Conservation (phyloP, 352 stramenopile genomes). For the Phytophthora kernoviae region DNA sequence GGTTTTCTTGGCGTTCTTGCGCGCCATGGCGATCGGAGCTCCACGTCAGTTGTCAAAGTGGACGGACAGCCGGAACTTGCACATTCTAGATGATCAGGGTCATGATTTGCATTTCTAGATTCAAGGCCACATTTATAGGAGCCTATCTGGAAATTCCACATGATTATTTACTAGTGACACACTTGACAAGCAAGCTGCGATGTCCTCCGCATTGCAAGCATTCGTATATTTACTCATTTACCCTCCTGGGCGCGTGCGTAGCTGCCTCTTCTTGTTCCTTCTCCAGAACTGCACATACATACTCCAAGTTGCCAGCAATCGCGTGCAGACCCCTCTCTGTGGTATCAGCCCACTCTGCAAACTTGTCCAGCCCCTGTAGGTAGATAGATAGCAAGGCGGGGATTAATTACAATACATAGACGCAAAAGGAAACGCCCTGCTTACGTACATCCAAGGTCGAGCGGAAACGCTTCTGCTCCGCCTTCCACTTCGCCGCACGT, state of each 20-base stretch:
- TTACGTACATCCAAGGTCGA: constrained; percentile 36
- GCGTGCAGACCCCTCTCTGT: constrained; percentile 54
- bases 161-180: neutral
- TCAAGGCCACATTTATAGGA: constrained; percentile 1
- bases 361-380: constrained; percentile 50
- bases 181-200: neutral
- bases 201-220: too few species aligned
- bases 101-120: constrained; percentile 11
- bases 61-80: constrained; percentile 2
- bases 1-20: constrained; percentile 33
- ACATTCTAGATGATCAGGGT: constrained; percentile 11
- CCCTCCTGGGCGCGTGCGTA: constrained; percentile 27
- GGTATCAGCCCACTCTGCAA: constrained; percentile 56
- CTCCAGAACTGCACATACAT: constrained; percentile 70
- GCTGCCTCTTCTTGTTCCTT: constrained; percentile 38
- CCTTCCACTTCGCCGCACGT: constrained; percentile 63
- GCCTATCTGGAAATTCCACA: too few species aligned
- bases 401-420: too few species aligned
- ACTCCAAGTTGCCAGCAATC: constrained; percentile 72
- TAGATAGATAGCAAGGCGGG: too few species aligned
- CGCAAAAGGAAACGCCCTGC: neutral
- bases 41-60: constrained; percentile 6
- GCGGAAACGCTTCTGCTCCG: constrained; percentile 59
- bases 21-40: constrained; percentile 24
- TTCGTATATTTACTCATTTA: constrained; percentile 8